These are phyloP conservation scores for Eimeria tenella DNA, from an alignment of 169 alveolate genomes.

Conservation along the genomic window DNA sequence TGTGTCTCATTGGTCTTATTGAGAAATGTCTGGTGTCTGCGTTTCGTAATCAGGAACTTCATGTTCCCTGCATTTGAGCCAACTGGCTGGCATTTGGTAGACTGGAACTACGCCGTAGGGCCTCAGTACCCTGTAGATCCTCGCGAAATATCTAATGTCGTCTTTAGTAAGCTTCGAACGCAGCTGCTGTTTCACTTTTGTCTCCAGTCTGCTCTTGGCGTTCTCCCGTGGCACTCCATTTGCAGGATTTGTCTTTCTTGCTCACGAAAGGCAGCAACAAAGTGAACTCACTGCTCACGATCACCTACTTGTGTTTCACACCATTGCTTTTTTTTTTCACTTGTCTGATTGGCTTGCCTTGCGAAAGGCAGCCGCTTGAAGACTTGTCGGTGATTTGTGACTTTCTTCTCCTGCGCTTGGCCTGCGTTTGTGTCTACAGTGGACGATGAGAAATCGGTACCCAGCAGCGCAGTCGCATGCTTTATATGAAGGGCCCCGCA, in stretches of 20 bases:
- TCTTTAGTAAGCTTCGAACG: not conserved
- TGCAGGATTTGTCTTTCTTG: too few species aligned
- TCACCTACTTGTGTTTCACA: too few species aligned
- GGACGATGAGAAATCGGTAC: not conserved
- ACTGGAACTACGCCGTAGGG: constrained; percentile 24
- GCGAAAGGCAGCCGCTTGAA: not conserved
- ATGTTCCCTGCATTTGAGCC: constrained; percentile 15
- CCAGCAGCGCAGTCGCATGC: constrained; percentile 2
- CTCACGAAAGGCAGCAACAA: too few species aligned
- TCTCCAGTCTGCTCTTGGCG: too few species aligned
- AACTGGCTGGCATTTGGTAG: not conserved
- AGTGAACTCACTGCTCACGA: too few species aligned
- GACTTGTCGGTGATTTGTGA: not conserved
- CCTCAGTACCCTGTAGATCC: constrained; percentile 33
- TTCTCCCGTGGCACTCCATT: too few species aligned
- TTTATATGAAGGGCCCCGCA: not conserved
- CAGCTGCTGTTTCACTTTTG: too few species aligned
- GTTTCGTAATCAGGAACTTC: not conserved
- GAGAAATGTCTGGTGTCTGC: not conserved
- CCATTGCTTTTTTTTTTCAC: too few species aligned
- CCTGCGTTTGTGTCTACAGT: not conserved
- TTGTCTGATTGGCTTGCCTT: not conserved
- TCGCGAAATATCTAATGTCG: constrained; percentile 22
- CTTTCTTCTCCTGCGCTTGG: not conserved
- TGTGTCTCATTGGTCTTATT: not conserved